These are phyloP conservation scores for Jatropha multifida DNA, from an alignment of 441 rosid genomes.

Conservation along the genomic window DNA sequence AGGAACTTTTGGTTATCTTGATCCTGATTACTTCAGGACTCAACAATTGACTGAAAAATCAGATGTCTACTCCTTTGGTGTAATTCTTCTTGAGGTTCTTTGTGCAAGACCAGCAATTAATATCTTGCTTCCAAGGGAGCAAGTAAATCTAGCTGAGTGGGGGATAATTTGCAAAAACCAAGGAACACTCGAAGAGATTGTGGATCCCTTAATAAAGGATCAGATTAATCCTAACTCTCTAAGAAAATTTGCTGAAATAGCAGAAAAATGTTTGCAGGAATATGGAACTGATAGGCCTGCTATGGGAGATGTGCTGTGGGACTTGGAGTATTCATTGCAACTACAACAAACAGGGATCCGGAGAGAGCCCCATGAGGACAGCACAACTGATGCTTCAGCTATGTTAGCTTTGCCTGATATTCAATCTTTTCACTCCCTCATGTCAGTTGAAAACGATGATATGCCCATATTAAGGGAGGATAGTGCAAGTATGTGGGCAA, in stretches of 20 bases:
- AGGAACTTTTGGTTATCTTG: conserved; percentile 54
- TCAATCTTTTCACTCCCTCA: conserved; percentile 30
- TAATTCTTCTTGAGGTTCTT: conserved; percentile 44
- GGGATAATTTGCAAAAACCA: conserved; percentile 28
- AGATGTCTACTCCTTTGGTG: conserved; percentile 47
- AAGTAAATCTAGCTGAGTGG: conserved; percentile 60
- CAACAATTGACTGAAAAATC: conserved; percentile 46
- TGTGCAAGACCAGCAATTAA: conserved; percentile 45
- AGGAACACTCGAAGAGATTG: conserved; percentile 41
- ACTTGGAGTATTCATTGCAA: conserved; percentile 50
- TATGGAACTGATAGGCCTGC: conserved; percentile 38
- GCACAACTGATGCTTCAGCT: conserved; percentile 27
- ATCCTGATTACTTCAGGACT: conserved; percentile 44
- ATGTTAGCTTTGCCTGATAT: conserved; percentile 14
- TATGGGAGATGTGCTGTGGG: conserved; percentile 52
- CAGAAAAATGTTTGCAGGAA: conserved; percentile 47
- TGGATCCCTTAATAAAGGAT: conserved; percentile 36
- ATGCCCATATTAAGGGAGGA: conserved; percentile 16
- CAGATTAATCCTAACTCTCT: conserved; percentile 43
- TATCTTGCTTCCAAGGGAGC: conserved; percentile 31
- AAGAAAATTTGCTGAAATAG: conserved; percentile 39
- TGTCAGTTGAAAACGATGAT: conserved; percentile 18
- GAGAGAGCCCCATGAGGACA: conserved; percentile 36
- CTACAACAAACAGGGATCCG: conserved; percentile 32
- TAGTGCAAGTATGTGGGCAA: conserved; percentile 2